These are phyloP conservation scores for Exidia glandulosa DNA, from an alignment of 768 basidiomycete species.

Conservation along the genomic window DNA sequence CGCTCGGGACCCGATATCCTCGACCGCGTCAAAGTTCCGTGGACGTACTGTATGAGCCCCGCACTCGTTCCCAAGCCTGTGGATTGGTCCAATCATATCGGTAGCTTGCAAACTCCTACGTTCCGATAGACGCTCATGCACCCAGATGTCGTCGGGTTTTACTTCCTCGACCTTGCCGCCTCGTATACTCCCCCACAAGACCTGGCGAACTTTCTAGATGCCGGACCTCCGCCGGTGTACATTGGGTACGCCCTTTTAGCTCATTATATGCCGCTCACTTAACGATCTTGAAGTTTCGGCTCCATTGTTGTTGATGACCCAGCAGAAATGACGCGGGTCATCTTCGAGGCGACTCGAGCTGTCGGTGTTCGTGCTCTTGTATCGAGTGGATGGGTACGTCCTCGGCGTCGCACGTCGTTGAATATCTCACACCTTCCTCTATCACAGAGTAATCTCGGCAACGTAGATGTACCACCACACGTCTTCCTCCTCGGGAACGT, in stretches of 20 bases:
- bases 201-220: slow-evolving; percentile 34
- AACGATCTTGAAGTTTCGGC: slow-evolving; percentile 35
- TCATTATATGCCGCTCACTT: neutral
- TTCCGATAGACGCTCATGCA: neutral
- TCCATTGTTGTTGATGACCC: slow-evolving; percentile 51
- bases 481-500: slow-evolving; percentile 54
- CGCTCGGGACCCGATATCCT: slow-evolving; percentile 40
- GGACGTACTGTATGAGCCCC: slow-evolving; percentile 54
- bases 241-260: slow-evolving; percentile 32
- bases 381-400: slow-evolving; percentile 56
- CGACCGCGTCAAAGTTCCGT: slow-evolving; percentile 45
- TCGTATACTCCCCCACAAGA: slow-evolving; percentile 36
- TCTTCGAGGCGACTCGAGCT: slow-evolving; percentile 45
- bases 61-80: slow-evolving; percentile 45
- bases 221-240: slow-evolving; percentile 44
- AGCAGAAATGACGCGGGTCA: slow-evolving; percentile 37
- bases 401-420: no score
- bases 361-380: slow-evolving; percentile 50
- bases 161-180: slow-evolving; percentile 44
- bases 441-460: slow-evolving; percentile 55
- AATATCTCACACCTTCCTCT: no score
- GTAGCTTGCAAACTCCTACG: slow-evolving; percentile 17
- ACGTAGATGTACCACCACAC: slow-evolving; percentile 35
- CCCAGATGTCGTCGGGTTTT: slow-evolving; percentile 51
- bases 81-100: slow-evolving; percentile 55